Conservation (phyloP, 148 eudicot genomes). For the Drosera capensis region DNA sequence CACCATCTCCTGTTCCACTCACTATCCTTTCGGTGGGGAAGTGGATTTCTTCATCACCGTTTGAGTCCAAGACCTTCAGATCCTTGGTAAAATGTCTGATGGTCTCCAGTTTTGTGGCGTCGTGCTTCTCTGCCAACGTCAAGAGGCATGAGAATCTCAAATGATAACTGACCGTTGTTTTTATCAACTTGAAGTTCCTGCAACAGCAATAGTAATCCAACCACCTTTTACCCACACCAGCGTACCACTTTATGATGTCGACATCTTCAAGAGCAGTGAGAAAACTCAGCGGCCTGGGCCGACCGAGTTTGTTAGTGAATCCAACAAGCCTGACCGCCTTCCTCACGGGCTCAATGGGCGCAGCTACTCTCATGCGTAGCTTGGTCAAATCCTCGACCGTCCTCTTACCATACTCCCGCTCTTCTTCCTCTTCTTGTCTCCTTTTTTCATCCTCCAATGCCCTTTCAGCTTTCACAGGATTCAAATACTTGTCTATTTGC, state of each 20-base stretch:
- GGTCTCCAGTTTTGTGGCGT: conserved; percentile 62
- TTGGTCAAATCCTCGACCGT: conserved; percentile 72
- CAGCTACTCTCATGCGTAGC: conserved; percentile 57
- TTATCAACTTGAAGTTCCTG: conserved; percentile 58
- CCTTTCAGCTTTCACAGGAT: conserved; percentile 40
- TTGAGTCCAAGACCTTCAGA: conserved; percentile 31
- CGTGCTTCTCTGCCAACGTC: conserved; percentile 83
- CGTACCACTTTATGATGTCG: conserved; percentile 80
- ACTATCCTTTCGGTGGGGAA: conserved; percentile 78
- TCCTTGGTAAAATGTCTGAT: conserved; percentile 78
- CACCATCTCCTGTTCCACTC: conserved; percentile 51
- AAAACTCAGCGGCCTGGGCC: conserved; percentile 63
- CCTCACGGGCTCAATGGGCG: conserved; percentile 50
- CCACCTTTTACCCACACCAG: conserved; percentile 84
- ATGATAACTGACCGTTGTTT: conserved; percentile 62
- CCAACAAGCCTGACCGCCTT: conserved; percentile 66
- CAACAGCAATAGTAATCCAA: conserved; percentile 79
- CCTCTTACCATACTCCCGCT: conserved; percentile 46
- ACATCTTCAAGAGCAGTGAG: conserved; percentile 66
- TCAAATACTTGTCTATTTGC: conserved; percentile 63
- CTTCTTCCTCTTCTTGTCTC: conserved; percentile 59
- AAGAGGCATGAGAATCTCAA: conserved; percentile 76
- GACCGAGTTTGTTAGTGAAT: conserved; percentile 83
- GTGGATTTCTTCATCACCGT: conserved; percentile 40
- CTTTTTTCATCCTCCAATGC: conserved; percentile 45